phyloP scores from a whole-genome alignment of 345 rosid genomes.

The Aethionema arabicum region DNA sequence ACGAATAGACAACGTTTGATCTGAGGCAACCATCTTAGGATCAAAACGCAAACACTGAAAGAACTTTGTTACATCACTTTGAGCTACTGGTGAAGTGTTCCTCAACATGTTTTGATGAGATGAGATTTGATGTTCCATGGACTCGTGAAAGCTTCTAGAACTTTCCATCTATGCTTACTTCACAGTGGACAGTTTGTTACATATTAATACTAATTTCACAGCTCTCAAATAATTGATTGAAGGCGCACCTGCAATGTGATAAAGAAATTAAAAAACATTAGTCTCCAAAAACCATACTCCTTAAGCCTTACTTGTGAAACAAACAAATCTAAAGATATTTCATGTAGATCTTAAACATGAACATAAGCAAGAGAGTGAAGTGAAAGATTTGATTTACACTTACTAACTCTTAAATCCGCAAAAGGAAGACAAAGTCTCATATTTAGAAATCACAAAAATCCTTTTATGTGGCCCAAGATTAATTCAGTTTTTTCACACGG shows the following conservation, averaged over 20 bases:
- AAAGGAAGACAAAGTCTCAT: conserved; percentile 2
- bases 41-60: conserved; percentile 72
- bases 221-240: conserved; percentile 30
- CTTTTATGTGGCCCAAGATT: conserved; percentile 7
- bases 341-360: conserved; percentile 15
- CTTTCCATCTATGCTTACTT: conserved; percentile 65
- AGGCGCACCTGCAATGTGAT: conserved; percentile 49
- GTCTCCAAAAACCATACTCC: conserved; percentile 9
- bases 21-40: conserved; percentile 68
- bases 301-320: conserved; percentile 13
- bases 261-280: conserved; percentile 1
- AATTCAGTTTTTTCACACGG: conserved; percentile 21
- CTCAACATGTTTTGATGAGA: conserved; percentile 64
- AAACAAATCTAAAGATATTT: conserved; percentile 19
- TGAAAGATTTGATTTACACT: conserved; percentile 14
- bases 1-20: conserved; percentile 70
- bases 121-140: conserved; percentile 60
- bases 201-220: conserved; percentile 47
- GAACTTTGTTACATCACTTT: conserved; percentile 68
- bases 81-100: conserved; percentile 55
- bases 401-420: conserved; percentile 16
- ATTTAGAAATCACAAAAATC: conserved; percentile 20
- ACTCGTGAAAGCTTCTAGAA: conserved; percentile 81
- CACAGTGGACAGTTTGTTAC: conserved; percentile 52
- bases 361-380: conserved; percentile 6